A percentile compares a stretch with the other conserved stretches of the same genome.
Conservation (phyloP, 345 rosid genomes). For the Hevea brasiliensis region DNA sequence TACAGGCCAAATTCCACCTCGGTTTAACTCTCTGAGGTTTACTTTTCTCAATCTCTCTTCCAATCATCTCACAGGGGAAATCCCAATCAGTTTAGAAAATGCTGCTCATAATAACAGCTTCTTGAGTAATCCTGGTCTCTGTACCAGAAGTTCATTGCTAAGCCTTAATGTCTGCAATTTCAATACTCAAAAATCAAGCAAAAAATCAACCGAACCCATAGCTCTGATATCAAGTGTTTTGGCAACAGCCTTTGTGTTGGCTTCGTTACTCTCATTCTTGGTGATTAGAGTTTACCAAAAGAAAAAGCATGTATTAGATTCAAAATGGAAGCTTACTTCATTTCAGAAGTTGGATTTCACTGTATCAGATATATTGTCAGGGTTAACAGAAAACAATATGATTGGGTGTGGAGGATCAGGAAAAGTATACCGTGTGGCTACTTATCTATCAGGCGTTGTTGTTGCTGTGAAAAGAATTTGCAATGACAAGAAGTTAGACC, state of each 20-base stretch:
- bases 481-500: constrained; percentile 14
- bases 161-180: constrained; percentile 36
- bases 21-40: constrained; percentile 36
- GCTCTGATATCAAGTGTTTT: constrained; percentile 21
- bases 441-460: not conserved
- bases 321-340: constrained; percentile 16
- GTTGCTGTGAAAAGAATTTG: constrained; percentile 36
- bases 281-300: constrained; percentile 26
- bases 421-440: constrained; percentile 15
- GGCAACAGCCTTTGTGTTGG: constrained; percentile 12
- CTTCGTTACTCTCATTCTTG: constrained; percentile 17
- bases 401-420: constrained; percentile 36
- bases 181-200: constrained; percentile 15
- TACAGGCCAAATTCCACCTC: constrained; percentile 51
- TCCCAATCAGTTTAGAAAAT: constrained; percentile 47
- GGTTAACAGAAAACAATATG: constrained; percentile 23
- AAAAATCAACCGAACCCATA: constrained; percentile 16
- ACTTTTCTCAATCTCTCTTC: constrained; percentile 52
- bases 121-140: constrained; percentile 54
- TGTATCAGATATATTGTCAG: constrained; percentile 18
- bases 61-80: constrained; percentile 48
- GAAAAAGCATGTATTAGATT: constrained; percentile 14
- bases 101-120: constrained; percentile 43
- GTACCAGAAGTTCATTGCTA: constrained; percentile 28
- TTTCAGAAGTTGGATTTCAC: constrained; percentile 21